Evolutionary conservation across 352 stramenopile genomes (phyloP).

Genomic region (Thalassiosira ordinaria): DNA sequence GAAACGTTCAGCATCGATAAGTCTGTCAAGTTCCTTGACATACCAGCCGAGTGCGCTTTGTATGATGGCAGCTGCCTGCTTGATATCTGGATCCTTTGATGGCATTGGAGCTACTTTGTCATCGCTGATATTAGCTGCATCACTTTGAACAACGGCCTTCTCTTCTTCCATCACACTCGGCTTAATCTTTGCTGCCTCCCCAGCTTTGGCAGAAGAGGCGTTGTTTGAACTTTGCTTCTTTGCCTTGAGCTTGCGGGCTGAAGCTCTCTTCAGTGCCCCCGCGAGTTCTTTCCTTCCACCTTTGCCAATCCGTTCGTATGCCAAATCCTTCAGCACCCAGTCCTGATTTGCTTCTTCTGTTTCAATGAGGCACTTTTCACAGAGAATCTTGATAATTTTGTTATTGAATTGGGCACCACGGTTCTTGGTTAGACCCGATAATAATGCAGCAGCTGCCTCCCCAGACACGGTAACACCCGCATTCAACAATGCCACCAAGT

Average conservation of each 20-base stretch:
- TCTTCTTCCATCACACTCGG: too few relatives aligned
- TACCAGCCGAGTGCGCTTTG: conserved; percentile 47
- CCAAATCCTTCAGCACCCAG: too few relatives aligned
- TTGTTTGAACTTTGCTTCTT: conserved; percentile 17
- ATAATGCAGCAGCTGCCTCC: conserved; percentile 24
- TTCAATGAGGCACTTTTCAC: conserved; percentile 27
- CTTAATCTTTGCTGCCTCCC: conserved; percentile 23
- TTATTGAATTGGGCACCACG: conserved; percentile 39
- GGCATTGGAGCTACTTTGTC: conserved; percentile 34
- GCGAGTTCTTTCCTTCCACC: too few relatives aligned
- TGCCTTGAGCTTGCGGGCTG: conserved; percentile 6
- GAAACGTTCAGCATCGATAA: background rate
- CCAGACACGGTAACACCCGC: too few relatives aligned
- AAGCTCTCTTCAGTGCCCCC: conserved; percentile 34
- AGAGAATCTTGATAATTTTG: conserved; percentile 23
- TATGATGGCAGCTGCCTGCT: too few relatives aligned
- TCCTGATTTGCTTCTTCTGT: conserved; percentile 28
- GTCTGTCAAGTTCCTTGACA: conserved; percentile 5
- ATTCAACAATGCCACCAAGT: too few relatives aligned
- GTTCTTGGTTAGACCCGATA: conserved; percentile 7
- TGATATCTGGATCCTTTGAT: too few relatives aligned
- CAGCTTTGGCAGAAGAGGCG: conserved; percentile 11
- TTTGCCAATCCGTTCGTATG: too few relatives aligned
- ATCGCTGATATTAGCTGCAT: background rate
- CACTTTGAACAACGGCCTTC: too few relatives aligned